Percentiles rank a stretch among this genome's conserved stretches.
phyloP scores from a whole-genome alignment of 495 filamentous ascomycete species.

The Penicillium paxilli region DNA sequence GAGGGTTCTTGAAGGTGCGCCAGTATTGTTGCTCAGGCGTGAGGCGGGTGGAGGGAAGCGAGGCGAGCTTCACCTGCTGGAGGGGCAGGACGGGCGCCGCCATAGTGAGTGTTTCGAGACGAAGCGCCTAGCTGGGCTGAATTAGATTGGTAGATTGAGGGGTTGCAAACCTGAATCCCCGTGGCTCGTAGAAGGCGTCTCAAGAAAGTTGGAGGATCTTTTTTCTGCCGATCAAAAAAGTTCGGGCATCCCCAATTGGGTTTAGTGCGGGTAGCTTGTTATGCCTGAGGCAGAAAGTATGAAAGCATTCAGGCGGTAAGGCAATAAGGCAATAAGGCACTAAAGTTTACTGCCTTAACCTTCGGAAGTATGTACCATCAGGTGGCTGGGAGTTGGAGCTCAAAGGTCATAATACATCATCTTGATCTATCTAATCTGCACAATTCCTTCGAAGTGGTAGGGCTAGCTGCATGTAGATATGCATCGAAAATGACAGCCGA shows the following conservation, averaged over 20 bases:
- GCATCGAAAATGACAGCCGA: too few relatives aligned
- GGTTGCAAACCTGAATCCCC: constrained; percentile 5
- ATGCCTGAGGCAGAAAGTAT: constrained; percentile 13
- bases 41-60: constrained; percentile 45
- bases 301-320: constrained; percentile 5
- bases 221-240: constrained; percentile 36
- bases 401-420: too few relatives aligned
- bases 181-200: constrained; percentile 10
- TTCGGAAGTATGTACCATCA: too few relatives aligned
- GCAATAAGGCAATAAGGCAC: too few relatives aligned
- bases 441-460: too few relatives aligned
- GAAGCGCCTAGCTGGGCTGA: neutral
- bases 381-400: too few relatives aligned
- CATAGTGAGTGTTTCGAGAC: constrained; percentile 53
- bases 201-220: constrained; percentile 26
- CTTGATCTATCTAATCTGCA: too few relatives aligned
- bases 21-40: constrained; percentile 95
- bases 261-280: constrained; percentile 19
- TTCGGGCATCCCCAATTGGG: constrained; percentile 22
- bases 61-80: constrained; percentile 78
- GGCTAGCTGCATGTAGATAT: too few relatives aligned
- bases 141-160: neutral
- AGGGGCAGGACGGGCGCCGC: constrained; percentile 83
- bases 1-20: constrained; percentile 85
- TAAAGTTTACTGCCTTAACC: too few relatives aligned